Evolutionary conservation across 129 eudicot genomes (phyloP), one percentile per base, ranked within the genome.

Genomic region (Centaurea solstitialis): DNA sequence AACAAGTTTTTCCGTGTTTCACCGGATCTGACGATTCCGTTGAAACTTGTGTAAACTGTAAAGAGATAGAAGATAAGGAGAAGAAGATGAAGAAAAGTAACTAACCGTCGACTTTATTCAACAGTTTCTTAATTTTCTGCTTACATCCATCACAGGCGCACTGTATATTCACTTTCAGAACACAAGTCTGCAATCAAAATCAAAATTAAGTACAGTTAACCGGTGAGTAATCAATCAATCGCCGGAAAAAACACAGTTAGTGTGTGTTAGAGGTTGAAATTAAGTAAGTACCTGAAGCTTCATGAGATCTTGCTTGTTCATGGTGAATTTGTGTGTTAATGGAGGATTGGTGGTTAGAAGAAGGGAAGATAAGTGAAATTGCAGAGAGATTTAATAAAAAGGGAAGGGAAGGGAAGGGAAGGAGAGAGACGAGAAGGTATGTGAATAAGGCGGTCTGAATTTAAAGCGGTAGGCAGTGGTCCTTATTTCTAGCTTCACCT

Each of bases 61-160:
- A 22, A 68, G 24, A 65, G 69, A 21, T 30, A 65, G 69, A 21
- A 20, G 17, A 65, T 39, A 18, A 70, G 40, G 5, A 66, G 5
- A 9, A 23, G 12, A 23, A 61, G 8, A 50, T 37, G 40, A 26
- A 33, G 37, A 4, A 33, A 5, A 33, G 4, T n/a, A 33, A 84
- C 73, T 76, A 75, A 94, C 98, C 98, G 35, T 94, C 98, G 80
- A 94, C 88, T 83, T 94, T 94, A 85, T 76, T 84, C 80, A 94
- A 43, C 5, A 85, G 74, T 75, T 91, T 94, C 75, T 80, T 91
- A 38, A 94, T 92, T 73, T 91, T 94, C 68, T 91, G 94, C 79
- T 82, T 90, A 65, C 98, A 94, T 1, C 98, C 98, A 82, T 91
- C 95, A 76, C 98, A 94, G 80, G 86, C 79, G 68, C 89, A 86